A percentile compares a stretch with the other conserved stretches of the same genome.
phyloP scores from a whole-genome alignment of 129 eudicot species.

The Sambucus nigra region DNA sequence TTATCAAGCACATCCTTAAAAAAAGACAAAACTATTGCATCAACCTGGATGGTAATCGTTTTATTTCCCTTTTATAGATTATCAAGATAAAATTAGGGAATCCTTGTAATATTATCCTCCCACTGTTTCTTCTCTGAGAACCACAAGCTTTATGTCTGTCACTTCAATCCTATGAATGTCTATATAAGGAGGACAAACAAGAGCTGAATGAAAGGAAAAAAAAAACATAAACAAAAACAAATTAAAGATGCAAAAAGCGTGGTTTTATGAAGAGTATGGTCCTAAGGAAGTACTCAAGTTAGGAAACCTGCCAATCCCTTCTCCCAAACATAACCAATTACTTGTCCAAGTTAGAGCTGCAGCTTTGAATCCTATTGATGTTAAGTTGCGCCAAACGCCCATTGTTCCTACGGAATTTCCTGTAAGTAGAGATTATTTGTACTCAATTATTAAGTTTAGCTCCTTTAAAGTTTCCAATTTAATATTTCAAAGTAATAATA shows the following conservation, averaged over 20 bases:
- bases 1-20: too few relatives aligned
- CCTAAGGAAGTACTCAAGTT: conserved; percentile 37
- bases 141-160: too few relatives aligned
- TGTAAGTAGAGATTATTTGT: conserved; percentile 10
- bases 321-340: conserved; percentile 26
- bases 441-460: not conserved
- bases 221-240: not conserved
- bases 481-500: too few relatives aligned
- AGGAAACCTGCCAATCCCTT: conserved; percentile 26
- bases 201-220: not conserved
- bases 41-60: too few relatives aligned
- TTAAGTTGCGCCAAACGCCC: conserved; percentile 34
- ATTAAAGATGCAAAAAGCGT: conserved; percentile 32
- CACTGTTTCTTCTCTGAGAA: too few relatives aligned
- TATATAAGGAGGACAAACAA: not conserved
- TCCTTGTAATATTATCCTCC: too few relatives aligned
- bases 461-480: too few relatives aligned
- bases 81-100: too few relatives aligned
- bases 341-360: conserved; percentile 39
- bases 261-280: conserved; percentile 44
- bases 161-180: not conserved
- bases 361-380: conserved; percentile 43
- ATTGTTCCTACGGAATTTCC: conserved; percentile 20
- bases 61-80: too few relatives aligned
- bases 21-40: too few relatives aligned